Evolutionary conservation across 1,139 yeast species (phyloP), one percentile per base, ranked within the genome.

Genomic region (Yamadazyma dushanensis): DNA sequence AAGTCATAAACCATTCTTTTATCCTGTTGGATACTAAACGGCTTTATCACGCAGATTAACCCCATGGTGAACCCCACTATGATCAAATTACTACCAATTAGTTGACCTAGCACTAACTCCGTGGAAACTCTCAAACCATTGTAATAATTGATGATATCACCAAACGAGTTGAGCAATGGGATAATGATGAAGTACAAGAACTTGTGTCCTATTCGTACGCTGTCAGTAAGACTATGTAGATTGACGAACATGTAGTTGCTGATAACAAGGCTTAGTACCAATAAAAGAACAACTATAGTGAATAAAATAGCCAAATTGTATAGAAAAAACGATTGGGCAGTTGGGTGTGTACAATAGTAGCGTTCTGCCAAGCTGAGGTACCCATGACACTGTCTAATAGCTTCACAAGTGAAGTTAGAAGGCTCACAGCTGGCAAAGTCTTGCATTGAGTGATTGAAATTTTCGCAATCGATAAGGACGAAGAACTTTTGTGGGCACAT

Each of bases 61-160:
- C 75, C 74, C 16, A 68, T 52, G 3, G 67, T 57, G 3, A 69
- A 45, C 1, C 72, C 61, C 34, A 67, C 58, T 38, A 65, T 59
- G 11, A 69, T 62, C 8, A 65, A 42, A 25, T 59, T 56, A 8
- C 70, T 61, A 1, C 76, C 75, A 17, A 68, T 56, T 11, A 68
- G 46, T 43, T 70, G 75, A 1, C 75, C 75, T 31, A 70, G 44
- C 2, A 66, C 68, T 26, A 70, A 48, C 37, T 67, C 67, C 1
- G 61, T 49, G 13, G 59, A 54, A 4, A 60, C 47, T 16, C 50
- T 45, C 13, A 70, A 49, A 4, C 68, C 58, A 21, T 61, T 54
- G 34, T 62, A 57, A 47, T 66, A 67, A 41, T 61, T 66, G 29
- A 68, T 46, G 19, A 70, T 50, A 47, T 70, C 76, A 10, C 73